A percentile compares a stretch with the other conserved stretches of the same genome.
These are phyloP conservation scores for Avena eriantha DNA, from an alignment of 176 grass and related monocot genomes.

Conservation along the genomic window DNA sequence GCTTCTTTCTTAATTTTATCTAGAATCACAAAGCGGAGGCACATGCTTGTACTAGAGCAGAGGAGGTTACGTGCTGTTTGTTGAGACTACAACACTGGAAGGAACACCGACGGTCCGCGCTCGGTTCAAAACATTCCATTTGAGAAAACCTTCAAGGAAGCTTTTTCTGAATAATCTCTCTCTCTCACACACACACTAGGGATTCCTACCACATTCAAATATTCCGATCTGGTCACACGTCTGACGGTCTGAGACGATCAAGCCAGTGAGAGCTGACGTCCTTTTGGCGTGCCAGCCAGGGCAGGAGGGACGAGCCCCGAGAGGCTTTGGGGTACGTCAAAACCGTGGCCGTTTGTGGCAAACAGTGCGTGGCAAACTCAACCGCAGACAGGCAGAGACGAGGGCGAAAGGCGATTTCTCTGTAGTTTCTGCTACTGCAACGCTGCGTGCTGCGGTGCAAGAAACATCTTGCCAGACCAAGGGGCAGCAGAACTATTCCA, in stretches of 20 bases:
- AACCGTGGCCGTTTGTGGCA: neutral
- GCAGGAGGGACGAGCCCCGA: no score
- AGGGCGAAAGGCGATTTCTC: neutral
- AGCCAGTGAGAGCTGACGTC: neutral
- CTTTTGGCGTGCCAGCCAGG: no score
- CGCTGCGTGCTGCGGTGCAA: neutral
- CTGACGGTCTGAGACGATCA: neutral
- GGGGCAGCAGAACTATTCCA: neutral
- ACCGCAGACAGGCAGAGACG: neutral
- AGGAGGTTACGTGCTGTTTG: slow-evolving; percentile 13
- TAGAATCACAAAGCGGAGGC: no score
- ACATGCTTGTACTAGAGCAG: no score
- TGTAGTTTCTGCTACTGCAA: neutral
- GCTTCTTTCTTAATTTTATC: no score
- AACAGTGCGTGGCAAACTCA: neutral
- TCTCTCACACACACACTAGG: no score
- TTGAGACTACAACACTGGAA: slow-evolving; percentile 10
- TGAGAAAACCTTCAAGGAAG: slow-evolving; percentile 47
- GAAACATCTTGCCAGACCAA: slow-evolving; percentile 21
- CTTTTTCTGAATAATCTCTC: neutral
- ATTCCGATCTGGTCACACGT: neutral
- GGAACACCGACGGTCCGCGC: neutral
- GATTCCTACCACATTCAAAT: neutral
- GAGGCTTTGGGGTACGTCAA: neutral
- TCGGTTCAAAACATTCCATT: slow-evolving; percentile 22